These are phyloP conservation scores for Marchantia paleacea DNA, from an alignment of 225 moss, liverwort and hornwort genomes.

Conservation along the genomic window DNA sequence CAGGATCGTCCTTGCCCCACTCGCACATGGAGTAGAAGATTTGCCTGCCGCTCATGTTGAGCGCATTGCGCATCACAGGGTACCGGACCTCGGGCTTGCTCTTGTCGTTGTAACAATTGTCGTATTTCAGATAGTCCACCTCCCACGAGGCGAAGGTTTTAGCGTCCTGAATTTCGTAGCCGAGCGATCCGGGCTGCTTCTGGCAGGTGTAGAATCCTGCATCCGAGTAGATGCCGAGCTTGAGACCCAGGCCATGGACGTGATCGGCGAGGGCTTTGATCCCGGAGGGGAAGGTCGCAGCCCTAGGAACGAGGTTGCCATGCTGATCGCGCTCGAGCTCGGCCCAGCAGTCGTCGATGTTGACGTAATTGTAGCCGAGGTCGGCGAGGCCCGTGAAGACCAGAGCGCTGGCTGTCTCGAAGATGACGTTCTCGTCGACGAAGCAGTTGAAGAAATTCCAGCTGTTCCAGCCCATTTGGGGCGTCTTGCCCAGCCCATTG, in stretches of 20 bases:
- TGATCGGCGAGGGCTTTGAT: conserved; percentile 87
- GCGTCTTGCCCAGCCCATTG: conserved; percentile 66
- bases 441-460: conserved; percentile 86
- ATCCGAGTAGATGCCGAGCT: conserved; percentile 93
- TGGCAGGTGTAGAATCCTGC: conserved; percentile 84
- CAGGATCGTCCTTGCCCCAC: conserved; percentile 48
- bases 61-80: conserved; percentile 50
- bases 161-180: conserved; percentile 41
- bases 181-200: conserved; percentile 48
- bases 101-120: conserved; percentile 43
- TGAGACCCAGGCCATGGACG: conserved; percentile 81
- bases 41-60: conserved; percentile 38
- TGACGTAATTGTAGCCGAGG: conserved; percentile 75
- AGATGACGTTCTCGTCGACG: conserved; percentile 69
- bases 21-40: conserved; percentile 54
- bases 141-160: conserved; percentile 46
- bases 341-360: conserved; percentile 99
- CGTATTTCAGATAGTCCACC: conserved; percentile 53
- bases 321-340: conserved; percentile 60
- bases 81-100: conserved; percentile 49
- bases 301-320: conserved; percentile 73
- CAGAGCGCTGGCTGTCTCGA: conserved; percentile 81
- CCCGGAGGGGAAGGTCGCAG: conserved; percentile 76
- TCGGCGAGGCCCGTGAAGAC: conserved; percentile 80
- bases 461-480: conserved; percentile 99